These are phyloP conservation scores for Xylaria hypoxylon DNA, from an alignment of 2,329 filamentous ascomycete genomes.

Conservation along the genomic window DNA sequence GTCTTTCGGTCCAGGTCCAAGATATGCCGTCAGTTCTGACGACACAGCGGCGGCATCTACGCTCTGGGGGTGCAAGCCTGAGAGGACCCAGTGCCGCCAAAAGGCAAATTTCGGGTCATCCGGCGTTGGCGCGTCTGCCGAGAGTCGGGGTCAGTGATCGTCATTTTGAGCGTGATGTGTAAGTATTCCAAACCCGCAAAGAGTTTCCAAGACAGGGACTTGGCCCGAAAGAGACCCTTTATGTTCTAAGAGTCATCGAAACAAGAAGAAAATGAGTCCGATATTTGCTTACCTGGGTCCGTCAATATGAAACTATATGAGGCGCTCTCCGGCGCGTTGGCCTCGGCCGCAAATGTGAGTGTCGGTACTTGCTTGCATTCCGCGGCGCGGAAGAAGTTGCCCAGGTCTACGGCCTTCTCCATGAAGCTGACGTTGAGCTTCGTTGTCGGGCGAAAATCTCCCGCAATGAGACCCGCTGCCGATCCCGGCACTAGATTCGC, in stretches of 20 bases:
- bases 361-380: slow-evolving; percentile 55
- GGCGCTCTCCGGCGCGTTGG: slow-evolving; percentile 44
- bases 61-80: slow-evolving; percentile 53
- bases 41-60: slow-evolving; percentile 27
- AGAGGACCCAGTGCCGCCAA: slow-evolving; percentile 66
- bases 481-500: slow-evolving; percentile 57
- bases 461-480: slow-evolving; percentile 56
- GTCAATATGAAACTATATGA: slow-evolving; percentile 62
- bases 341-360: slow-evolving; percentile 53
- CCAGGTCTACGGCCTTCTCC: slow-evolving; percentile 52
- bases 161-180: too few species aligned
- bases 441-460: slow-evolving; percentile 57
- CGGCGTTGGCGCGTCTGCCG: slow-evolving; percentile 63
- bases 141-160: too few species aligned
- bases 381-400: slow-evolving; percentile 56
- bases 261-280: too few species aligned
- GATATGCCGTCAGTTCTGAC: slow-evolving; percentile 56
- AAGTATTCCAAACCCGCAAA: too few species aligned
- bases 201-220: too few species aligned
- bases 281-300: slow-evolving; percentile 53
- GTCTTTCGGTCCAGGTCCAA: slow-evolving; percentile 60
- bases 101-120: slow-evolving; percentile 66
- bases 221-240: too few species aligned
- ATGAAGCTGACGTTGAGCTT: slow-evolving; percentile 54
- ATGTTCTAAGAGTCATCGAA: too few species aligned